Conservation (phyloP, 2,329 filamentous ascomycete species). For the Cordyceps javanica region DNA sequence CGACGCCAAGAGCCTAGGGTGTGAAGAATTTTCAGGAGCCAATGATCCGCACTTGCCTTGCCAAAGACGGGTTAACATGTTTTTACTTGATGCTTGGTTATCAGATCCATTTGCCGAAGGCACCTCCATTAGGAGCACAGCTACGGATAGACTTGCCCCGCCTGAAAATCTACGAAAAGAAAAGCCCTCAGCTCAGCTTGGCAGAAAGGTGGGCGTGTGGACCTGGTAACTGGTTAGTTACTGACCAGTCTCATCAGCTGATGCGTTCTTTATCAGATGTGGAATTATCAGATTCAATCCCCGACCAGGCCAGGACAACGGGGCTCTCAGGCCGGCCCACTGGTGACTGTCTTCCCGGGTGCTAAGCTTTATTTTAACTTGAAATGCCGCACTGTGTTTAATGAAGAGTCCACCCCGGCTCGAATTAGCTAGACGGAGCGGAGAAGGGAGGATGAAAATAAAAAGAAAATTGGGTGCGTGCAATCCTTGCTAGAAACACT, state of each 20-base stretch:
- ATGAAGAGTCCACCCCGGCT: neutral
- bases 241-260: neutral
- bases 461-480: neutral
- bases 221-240: too few relatives aligned
- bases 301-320: too few relatives aligned
- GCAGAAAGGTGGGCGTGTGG: neutral
- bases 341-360: too few relatives aligned
- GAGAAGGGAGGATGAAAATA: neutral
- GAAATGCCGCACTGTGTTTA: too few relatives aligned
- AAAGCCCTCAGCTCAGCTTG: neutral
- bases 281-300: constrained; percentile 6
- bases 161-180: constrained; percentile 1
- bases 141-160: neutral
- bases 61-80: too few relatives aligned
- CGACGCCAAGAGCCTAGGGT: neutral
- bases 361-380: too few relatives aligned
- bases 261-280: neutral
- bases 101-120: neutral
- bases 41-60: too few relatives aligned
- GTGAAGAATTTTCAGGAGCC: neutral
- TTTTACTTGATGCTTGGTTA: neutral
- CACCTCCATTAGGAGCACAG: neutral
- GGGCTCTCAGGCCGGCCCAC: too few relatives aligned
- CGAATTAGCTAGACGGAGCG: neutral
- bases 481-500: neutral